Base-by-base conservation (phyloP, 345 rosid genomes). In the Populus ilicifolia region DNA sequence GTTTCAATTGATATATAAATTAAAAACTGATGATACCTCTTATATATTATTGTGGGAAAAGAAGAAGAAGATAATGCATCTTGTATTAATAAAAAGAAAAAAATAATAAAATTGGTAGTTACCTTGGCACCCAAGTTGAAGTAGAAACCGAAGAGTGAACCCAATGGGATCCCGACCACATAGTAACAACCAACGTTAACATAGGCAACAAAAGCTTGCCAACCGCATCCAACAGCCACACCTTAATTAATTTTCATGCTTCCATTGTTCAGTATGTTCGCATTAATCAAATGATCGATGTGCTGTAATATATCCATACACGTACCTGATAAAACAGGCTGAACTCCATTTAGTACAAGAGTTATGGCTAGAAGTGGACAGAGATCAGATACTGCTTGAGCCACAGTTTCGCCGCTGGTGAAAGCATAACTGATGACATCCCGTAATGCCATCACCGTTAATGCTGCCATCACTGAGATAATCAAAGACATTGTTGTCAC, bases 191-290 rank as follows among this genome's bases (percentile, higher is more conserved):
- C 98, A 0, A 89, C 80, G 18, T 93, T 93, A 10, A 93, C 89
- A 70, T 88, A 91, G 0, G 96, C 98, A 17, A 91, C 96, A 75
- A 85, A 87, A 23, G 86, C 75, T 87, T 90, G 96, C 96, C 97
- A 91, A 39, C 96, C 97, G 16, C 96, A 91, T 48, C 97, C 97
- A 72, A 93, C 96, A 46, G 95, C 95, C 72, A 89, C 95, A 50
- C 97, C 97, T 89, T 69, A 25, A 70, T 52, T 18, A 41, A 66
- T 12, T 67, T 67, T 21, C n/a, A 30, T 41, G 39, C 48, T 16
- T 10, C 18, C 68, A 30, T 14, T 41, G 44, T 41, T 65, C 13
- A 30, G 39, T 6, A 30, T 13, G 9, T 1, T 16, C 8, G 36
- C 39, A 30, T 6, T 27, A 65, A 27, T 63, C 30, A 63, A 12